These are phyloP conservation scores for Penicillium turbatum DNA, from an alignment of 495 filamentous ascomycete genomes.

Conservation along the genomic window DNA sequence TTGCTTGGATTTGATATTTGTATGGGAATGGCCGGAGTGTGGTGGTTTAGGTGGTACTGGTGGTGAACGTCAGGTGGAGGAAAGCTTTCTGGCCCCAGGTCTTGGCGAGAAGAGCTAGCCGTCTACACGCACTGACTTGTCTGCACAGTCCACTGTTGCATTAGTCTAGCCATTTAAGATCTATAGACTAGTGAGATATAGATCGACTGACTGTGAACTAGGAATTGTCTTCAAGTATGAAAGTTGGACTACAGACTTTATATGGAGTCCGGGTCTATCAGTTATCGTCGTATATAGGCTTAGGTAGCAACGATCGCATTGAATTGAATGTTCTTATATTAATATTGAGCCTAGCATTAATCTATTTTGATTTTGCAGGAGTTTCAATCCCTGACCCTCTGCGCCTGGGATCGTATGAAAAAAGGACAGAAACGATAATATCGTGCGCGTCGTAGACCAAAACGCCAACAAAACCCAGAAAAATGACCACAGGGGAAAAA, in stretches of 20 bases:
- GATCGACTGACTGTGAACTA: neutral
- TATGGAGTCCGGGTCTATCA: neutral
- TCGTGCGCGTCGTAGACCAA: conserved; percentile 27
- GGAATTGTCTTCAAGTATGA: neutral
- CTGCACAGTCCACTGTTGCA: neutral
- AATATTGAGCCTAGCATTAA: conserved; percentile 28
- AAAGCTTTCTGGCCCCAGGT: neutral
- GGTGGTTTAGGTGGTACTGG: neutral
- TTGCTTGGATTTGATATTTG: neutral
- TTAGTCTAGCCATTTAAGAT: neutral
- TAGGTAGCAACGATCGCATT: too few species aligned
- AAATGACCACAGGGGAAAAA: conserved; percentile 14
- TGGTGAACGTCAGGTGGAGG: neutral
- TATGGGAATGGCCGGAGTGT: neutral
- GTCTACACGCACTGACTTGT: neutral
- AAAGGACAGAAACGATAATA: conserved; percentile 23
- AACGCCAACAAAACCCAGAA: conserved; percentile 19
- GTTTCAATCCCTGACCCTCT: conserved; percentile 19
- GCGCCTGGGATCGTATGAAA: conserved; percentile 23
- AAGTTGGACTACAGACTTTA: neutral
- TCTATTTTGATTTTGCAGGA: conserved; percentile 31
- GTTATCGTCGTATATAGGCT: neutral
- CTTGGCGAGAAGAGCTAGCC: neutral
- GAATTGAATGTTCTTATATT: conserved; percentile 14
- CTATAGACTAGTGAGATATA: neutral